Conservation (phyloP, 179 eudicot species). For the Silene vulgaris region DNA sequence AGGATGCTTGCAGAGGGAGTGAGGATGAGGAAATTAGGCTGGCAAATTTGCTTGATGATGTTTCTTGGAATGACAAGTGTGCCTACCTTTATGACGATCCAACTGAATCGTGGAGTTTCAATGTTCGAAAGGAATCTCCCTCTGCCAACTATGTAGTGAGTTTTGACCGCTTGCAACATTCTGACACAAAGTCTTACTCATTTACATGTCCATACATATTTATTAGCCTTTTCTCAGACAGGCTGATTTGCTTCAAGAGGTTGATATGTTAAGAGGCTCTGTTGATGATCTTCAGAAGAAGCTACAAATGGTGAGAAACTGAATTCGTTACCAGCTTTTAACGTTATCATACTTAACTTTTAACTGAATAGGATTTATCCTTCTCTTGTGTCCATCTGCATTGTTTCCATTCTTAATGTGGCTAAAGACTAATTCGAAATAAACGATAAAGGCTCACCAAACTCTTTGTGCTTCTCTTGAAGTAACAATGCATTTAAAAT, state of each 20-base stretch:
- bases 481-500: not conserved
- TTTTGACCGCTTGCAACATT: conserved; percentile 17
- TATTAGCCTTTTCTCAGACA: conserved; percentile 65
- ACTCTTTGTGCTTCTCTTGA: not conserved
- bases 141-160: conserved; percentile 66
- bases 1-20: conserved; percentile 31
- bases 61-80: conserved; percentile 59
- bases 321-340: conserved; percentile 7
- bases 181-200: not conserved
- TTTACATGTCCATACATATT: conserved; percentile 30
- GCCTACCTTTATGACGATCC: conserved; percentile 59
- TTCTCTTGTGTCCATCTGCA: not conserved
- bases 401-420: not conserved
- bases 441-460: not conserved
- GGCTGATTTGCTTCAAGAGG: conserved; percentile 67
- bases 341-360: not conserved
- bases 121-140: conserved; percentile 54
- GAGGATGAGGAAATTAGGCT: conserved; percentile 35
- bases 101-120: conserved; percentile 64
- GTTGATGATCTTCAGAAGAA: conserved; percentile 58
- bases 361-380: not conserved
- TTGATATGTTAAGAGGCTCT: conserved; percentile 50
- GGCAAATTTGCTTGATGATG: conserved; percentile 43
- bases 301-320: conserved; percentile 53
- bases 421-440: not conserved